Conservation (phyloP, 2,329 filamentous ascomycete species). For the Zelopaecilomyces penicillatus region DNA sequence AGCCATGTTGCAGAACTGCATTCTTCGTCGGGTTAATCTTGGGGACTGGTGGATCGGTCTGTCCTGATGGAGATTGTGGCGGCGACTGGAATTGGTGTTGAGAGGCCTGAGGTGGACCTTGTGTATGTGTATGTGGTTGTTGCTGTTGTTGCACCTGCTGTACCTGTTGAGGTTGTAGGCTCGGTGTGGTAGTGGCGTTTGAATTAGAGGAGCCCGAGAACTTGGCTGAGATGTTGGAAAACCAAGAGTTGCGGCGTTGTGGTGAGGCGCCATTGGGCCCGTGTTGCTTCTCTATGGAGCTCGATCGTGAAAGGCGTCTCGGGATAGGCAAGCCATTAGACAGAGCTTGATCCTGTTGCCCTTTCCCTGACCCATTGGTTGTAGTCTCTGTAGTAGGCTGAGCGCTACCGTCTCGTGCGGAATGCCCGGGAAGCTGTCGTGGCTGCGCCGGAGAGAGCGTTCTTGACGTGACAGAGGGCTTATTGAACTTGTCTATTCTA, state of each 20-base stretch:
- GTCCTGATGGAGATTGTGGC: constrained; percentile 22
- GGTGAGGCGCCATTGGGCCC: constrained; percentile 25
- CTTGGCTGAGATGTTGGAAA: constrained; percentile 85
- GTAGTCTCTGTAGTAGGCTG: constrained; percentile 16
- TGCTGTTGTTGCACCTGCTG: constrained; percentile 11
- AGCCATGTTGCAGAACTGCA: constrained; percentile 49
- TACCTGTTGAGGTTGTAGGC: constrained; percentile 5
- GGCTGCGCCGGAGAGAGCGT: constrained; percentile 22
- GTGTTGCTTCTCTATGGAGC: constrained; percentile 26
- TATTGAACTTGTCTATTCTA: constrained; percentile 22
- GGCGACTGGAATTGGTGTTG: constrained; percentile 12
- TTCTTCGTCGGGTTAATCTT: constrained; percentile 45
- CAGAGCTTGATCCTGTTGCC: constrained; percentile 13
- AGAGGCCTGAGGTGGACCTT: constrained; percentile 1
- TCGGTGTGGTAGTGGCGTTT: constrained; percentile 20
- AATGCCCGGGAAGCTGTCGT: constrained; percentile 21
- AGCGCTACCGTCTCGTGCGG: constrained; percentile 18
- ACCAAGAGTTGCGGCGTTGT: constrained; percentile 72
- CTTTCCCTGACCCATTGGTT: constrained; percentile 14
- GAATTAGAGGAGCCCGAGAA: constrained; percentile 57
- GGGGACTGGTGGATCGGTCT: constrained; percentile 28
- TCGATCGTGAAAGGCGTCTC: constrained; percentile 23
- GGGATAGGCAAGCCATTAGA: constrained; percentile 16
- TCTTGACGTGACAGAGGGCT: constrained; percentile 19
- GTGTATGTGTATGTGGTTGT: constrained; percentile 5